Base-by-base conservation (phyloP, 805 yeast genomes). In the Suhomyces faveliae region DNA sequence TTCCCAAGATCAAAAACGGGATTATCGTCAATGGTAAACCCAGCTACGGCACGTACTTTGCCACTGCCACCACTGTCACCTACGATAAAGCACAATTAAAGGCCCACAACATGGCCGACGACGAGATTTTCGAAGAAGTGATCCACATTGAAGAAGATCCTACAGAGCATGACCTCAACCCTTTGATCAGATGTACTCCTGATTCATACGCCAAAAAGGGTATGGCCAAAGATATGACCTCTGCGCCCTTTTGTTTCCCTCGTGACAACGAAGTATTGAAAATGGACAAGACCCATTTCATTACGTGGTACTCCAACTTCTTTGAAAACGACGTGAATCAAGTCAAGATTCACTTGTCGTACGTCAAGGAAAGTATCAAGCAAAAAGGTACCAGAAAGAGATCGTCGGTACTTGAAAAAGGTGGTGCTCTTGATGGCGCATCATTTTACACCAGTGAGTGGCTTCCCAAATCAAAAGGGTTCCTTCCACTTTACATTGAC, bases 171-270 rank as follows among this genome's bases (percentile, higher is more conserved):
- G 68, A 77, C 15, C 71, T 89, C 62, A 87, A 84, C 60, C 97
- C 97, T 0, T 64, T 89, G 42, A 77, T 88, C 59, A 77, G 96
- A 67, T 89, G 97, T 68, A 87, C 90, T 3, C 97, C 97, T 2
- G 85, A 85, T 46, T 67, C 78, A 42, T 89, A 87, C 62, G 75
- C 70, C 58, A 77, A 74, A 55, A 85, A 83, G 60, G 92, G 91
- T 7, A 50, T 72, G 30, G 84, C 82, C 24, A 81, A 81, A 55
- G 73, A 73, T 51, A 62, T 67, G 13, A 57, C 70, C 1, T 79
- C 89, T 35, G 94, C 74, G 44, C 97, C 97, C n/a, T 87, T 89
- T 65, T 89, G 97, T 65, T 79, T 87, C 17, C 97, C 96, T 10
- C 73, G 70, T 27, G 91, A 86, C 57, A 77, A 81, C 49, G 57